phyloP scores from a whole-genome alignment of 129 eudicot species.

The Escallonia rubra region DNA sequence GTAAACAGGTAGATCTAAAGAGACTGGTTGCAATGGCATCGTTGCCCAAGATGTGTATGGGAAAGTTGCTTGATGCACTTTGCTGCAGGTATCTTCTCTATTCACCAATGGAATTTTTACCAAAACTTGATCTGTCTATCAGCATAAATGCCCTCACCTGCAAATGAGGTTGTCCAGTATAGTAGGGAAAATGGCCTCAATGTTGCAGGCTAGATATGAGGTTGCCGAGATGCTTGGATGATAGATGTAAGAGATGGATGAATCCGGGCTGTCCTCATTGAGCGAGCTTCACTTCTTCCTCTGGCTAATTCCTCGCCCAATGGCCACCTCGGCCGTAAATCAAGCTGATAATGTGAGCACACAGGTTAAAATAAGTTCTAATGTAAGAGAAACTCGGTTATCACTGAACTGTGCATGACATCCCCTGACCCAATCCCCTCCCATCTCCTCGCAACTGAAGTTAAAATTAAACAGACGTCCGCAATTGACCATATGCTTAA shows the following conservation, averaged over 20 bases:
- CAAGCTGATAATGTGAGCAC: conserved; percentile 41
- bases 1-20: too few species aligned
- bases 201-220: conserved; percentile 20
- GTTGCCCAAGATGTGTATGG: too few species aligned
- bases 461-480: too few species aligned
- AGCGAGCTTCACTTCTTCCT: conserved; percentile 90
- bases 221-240: conserved; percentile 59
- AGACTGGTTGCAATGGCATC: too few species aligned
- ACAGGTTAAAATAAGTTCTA: background rate
- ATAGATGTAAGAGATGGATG: conserved; percentile 91
- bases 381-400: too few species aligned
- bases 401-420: too few species aligned
- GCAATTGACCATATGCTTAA: too few species aligned
- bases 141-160: background rate
- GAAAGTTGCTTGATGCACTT: background rate
- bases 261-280: conserved; percentile 68
- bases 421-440: too few species aligned
- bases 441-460: too few species aligned
- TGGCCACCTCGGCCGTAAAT: conserved; percentile 98
- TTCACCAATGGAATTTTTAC: background rate
- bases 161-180: background rate
- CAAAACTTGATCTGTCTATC: background rate
- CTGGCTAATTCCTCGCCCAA: conserved; percentile 81
- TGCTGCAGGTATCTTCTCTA: background rate
- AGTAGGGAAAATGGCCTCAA: background rate